Conservation (phyloP, 148 eudicot genomes). For the Persicaria tinctoria region DNA sequence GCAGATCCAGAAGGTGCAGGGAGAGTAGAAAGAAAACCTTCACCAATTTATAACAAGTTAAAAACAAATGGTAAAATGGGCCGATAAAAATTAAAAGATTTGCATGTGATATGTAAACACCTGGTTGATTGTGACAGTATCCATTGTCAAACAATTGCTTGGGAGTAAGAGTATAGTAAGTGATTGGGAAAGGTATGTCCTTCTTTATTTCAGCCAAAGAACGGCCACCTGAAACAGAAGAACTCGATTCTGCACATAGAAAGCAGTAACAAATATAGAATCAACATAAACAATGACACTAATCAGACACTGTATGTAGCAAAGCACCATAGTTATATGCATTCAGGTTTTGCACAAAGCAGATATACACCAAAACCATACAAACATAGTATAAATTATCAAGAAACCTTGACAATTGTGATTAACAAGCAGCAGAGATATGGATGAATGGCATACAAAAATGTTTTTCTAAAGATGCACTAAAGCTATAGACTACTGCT, state of each 20-base stretch:
- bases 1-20: constrained; percentile 54
- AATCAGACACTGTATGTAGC: neutral
- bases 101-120: constrained; percentile 24
- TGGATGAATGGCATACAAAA: no score
- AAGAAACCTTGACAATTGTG: neutral
- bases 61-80: neutral
- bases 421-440: neutral
- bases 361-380: neutral
- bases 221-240: constrained; percentile 18
- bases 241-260: neutral
- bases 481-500: neutral
- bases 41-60: constrained; percentile 16
- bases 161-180: constrained; percentile 74
- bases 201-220: constrained; percentile 35
- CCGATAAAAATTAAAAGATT: neutral
- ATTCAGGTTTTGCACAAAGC: neutral
- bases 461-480: neutral
- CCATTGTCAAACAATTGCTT: constrained; percentile 88
- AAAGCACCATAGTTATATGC: neutral
- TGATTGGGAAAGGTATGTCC: constrained; percentile 69
- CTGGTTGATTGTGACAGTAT: constrained; percentile 54
- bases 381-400: neutral
- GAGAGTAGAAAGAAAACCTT: constrained; percentile 70
- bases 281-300: neutral
- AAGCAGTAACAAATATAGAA: neutral